Evolutionary conservation across 2,329 filamentous ascomycete genomes (phyloP), one percentile per base, ranked within the genome.

Genomic region (Cyphellophora europaea): DNA sequence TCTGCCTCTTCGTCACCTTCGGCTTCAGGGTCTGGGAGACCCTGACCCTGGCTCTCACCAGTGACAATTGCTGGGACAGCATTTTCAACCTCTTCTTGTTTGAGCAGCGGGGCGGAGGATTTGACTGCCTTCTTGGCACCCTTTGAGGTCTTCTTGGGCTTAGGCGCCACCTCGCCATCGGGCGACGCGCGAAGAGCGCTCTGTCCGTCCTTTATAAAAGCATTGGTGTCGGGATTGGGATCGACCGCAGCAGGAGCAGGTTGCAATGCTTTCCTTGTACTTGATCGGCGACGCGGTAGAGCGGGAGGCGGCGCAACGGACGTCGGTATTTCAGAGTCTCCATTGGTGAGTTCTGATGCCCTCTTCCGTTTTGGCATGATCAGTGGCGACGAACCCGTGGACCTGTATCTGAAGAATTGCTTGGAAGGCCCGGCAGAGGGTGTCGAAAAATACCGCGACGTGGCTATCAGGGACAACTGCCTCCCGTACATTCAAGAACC

Each of bases 1-100:
- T 74, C 68, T 6, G 65, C 62, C 4, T 55, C 55, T 14, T 70
- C 60, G 5, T 61, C 59, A 15, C 59, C 67, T 12, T 73, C 69
- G 2, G 60, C 69, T 51, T 78, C 74, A 12, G 69, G 67, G 50
- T 77, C 69, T 18, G 60, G 18, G 10, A 47, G 13, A 13, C 28
- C 40, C 6, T 34, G 30, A 19, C 19, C 23, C 35, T 48, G 38
- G 21, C 38, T 41, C 35, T 32, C 5, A 6, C 5, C 13, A 12
- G 41, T 45, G 19, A 32, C 18, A 5, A 21, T 32, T 32, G 34
- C 39, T n/a, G 27, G 48, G 12, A 44, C 33, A 28, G 43, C 36
- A 30, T 41, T 18, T 5, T 32, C 13, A 21, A 16, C 13, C 37
- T 25, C 32, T 36, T 37, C 5, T n/a, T n/a, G n/a, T n/a, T n/a